These are phyloP conservation scores for Pseudocercospora eumusae DNA, from an alignment of 2,329 filamentous ascomycete genomes.

Conservation along the genomic window DNA sequence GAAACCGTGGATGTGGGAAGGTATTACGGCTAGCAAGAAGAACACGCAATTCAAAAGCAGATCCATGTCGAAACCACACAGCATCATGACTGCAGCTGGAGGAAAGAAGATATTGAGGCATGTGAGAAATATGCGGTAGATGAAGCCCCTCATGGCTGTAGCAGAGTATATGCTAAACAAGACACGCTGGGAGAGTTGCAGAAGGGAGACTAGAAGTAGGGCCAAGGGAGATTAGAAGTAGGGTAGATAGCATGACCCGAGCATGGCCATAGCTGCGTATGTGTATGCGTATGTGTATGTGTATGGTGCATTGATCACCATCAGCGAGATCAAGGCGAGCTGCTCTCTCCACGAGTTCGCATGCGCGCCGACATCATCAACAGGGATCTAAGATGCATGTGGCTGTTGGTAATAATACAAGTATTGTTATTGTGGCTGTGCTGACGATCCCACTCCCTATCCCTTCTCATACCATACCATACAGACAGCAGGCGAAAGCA, in stretches of 20 bases:
- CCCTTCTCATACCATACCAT: not conserved
- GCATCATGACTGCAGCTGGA: conserved; percentile 42
- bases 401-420: too few species aligned
- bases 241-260: too few species aligned
- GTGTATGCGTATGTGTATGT: not conserved
- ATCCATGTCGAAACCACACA: conserved; percentile 42
- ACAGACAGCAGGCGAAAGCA: too few species aligned
- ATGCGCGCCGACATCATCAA: conserved; percentile 1
- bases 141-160: conserved; percentile 20
- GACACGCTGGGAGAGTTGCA: not conserved
- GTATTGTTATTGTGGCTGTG: not conserved
- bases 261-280: not conserved
- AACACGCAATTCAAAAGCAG: conserved; percentile 43
- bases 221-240: too few species aligned
- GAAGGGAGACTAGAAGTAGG: too few species aligned
- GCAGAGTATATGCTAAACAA: too few species aligned
- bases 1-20: conserved; percentile 46
- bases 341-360: conserved; percentile 1
- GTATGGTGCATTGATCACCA: not conserved
- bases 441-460: not conserved
- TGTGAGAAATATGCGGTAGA: conserved; percentile 41
- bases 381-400: not conserved
- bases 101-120: conserved; percentile 47
- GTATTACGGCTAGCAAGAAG: conserved; percentile 46
- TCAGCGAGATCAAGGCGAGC: not conserved